phyloP scores from a whole-genome alignment of 139 green algal species.

The Edaphochlamys debaryana region DNA sequence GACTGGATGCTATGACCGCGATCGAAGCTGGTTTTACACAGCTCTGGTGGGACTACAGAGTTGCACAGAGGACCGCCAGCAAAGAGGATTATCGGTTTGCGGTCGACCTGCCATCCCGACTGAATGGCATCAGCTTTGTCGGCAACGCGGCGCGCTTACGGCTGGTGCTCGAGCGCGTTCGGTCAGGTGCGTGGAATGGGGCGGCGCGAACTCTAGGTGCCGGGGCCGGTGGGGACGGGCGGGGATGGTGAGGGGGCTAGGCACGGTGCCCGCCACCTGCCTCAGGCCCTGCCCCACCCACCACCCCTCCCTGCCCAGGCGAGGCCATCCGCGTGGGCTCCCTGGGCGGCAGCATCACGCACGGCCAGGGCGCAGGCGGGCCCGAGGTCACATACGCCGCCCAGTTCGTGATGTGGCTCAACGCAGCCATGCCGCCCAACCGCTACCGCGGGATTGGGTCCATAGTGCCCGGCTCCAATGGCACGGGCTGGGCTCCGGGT shows the following conservation, averaged over 20 bases:
- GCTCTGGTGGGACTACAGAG: too few relatives aligned
- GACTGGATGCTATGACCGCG: too few relatives aligned
- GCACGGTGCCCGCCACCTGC: background rate
- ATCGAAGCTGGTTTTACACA: too few relatives aligned
- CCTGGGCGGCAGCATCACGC: constrained; percentile 33
- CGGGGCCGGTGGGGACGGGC: background rate
- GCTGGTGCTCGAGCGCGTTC: constrained; percentile 21
- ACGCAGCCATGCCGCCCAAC: constrained; percentile 10
- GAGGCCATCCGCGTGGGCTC: background rate
- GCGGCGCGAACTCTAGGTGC: too few relatives aligned
- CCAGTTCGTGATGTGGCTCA: constrained; percentile 25
- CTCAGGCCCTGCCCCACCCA: background rate
- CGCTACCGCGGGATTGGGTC: background rate
- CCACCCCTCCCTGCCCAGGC: background rate
- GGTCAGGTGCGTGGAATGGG: background rate
- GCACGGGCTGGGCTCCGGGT: background rate
- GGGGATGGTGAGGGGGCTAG: background rate
- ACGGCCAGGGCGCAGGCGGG: constrained; percentile 10
- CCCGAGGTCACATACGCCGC: background rate
- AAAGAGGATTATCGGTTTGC: too few relatives aligned
- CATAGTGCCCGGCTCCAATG: background rate
- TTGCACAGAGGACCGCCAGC: too few relatives aligned
- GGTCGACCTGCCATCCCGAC: background rate
- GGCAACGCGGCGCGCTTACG: constrained; percentile 15
- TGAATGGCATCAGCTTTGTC: constrained; percentile 4